Percentiles rank a stretch among this genome's conserved stretches.
Evolutionary conservation across 2,329 filamentous ascomycete genomes (phyloP).

Genomic region (Tolypocladium sp.): DNA sequence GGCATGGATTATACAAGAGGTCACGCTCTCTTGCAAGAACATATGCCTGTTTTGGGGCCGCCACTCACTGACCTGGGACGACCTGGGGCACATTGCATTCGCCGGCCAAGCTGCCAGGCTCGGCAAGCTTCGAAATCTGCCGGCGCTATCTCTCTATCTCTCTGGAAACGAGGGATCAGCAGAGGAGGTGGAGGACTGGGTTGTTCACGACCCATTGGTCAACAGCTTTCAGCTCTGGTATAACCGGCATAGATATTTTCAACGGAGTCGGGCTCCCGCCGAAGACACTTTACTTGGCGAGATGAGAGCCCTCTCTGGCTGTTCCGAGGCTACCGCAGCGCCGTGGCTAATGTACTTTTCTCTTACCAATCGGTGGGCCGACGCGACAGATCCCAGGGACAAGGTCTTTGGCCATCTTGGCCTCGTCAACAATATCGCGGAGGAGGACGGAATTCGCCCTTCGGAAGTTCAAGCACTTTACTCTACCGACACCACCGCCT

Average conservation of each 20-base stretch:
- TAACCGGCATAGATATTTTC: neutral
- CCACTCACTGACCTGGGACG: slow-evolving; percentile 4
- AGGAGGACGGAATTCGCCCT: neutral
- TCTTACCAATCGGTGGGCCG: slow-evolving; percentile 5
- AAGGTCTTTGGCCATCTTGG: slow-evolving; percentile 9
- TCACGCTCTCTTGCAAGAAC: slow-evolving; percentile 4
- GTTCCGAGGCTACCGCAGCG: neutral
- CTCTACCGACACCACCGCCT: neutral
- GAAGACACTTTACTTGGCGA: neutral
- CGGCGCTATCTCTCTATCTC: neutral
- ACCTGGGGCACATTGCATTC: neutral
- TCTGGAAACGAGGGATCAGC: neutral
- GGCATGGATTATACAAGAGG: slow-evolving; percentile 9
- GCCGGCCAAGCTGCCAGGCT: neutral
- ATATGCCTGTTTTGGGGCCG: slow-evolving; percentile 6
- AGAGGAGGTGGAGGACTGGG: neutral
- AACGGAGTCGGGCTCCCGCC: neutral
- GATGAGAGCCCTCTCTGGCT: neutral
- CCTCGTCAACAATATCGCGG: slow-evolving; percentile 5
- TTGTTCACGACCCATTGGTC: neutral
- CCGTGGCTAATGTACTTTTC: slow-evolving; percentile 7
- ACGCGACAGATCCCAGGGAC: slow-evolving; percentile 8
- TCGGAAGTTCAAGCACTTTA: neutral
- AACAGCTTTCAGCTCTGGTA: slow-evolving; percentile 1
- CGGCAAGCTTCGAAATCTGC: neutral